A percentile compares a stretch with the other conserved stretches of the same genome.
Evolutionary conservation across 106 monocot species (phyloP).

Genomic region (Dendrobium officinale): DNA sequence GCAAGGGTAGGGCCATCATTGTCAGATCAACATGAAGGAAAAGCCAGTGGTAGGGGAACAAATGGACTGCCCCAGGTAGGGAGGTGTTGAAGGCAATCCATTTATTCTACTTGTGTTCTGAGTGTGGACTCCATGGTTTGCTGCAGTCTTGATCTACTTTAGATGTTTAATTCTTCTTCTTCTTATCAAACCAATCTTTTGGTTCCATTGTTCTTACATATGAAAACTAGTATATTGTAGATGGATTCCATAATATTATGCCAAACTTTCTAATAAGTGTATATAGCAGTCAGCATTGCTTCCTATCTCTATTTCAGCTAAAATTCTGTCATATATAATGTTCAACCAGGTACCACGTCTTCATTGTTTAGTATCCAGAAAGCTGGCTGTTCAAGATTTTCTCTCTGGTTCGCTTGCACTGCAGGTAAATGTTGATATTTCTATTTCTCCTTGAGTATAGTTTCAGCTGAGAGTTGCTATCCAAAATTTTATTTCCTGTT

Average conservation of each 20-base stretch:
- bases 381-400: constrained; percentile 60
- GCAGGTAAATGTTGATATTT: constrained; percentile 39
- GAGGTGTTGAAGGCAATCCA: too few species aligned
- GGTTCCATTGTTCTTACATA: not conserved
- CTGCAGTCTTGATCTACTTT: too few species aligned
- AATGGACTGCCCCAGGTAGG: too few species aligned
- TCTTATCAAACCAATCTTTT: too few species aligned
- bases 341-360: constrained; percentile 77
- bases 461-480: not conserved
- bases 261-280: not conserved
- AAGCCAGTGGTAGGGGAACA: too few species aligned
- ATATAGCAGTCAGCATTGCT: not conserved
- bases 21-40: too few species aligned
- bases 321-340: not conserved
- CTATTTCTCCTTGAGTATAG: not conserved
- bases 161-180: too few species aligned
- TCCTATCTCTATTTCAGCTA: not conserved
- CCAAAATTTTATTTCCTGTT: not conserved
- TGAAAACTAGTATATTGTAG: not conserved
- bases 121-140: too few species aligned
- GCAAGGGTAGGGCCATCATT: too few species aligned
- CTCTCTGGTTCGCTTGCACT: constrained; percentile 20
- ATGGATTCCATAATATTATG: not conserved
- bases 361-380: constrained; percentile 67
- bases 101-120: too few species aligned